Conservation (phyloP, 257 asterid species). For the Nicotiana knightiana region DNA sequence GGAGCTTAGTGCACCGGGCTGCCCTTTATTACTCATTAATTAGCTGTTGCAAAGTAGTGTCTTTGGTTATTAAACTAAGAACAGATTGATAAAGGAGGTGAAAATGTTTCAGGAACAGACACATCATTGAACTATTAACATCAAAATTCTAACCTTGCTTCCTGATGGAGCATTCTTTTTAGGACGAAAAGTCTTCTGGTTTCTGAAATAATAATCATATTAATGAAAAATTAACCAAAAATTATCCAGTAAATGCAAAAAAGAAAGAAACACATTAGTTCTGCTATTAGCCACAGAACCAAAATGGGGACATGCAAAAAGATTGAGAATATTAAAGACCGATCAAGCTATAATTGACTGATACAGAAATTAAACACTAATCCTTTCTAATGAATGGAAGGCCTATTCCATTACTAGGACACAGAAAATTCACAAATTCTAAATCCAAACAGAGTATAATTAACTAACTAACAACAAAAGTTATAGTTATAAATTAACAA, state of each 20-base stretch:
- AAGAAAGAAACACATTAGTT: not conserved
- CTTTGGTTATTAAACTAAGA: not conserved
- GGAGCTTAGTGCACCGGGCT: too few species aligned
- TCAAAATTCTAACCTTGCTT: slow-evolving; percentile 47
- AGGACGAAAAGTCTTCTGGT: slow-evolving; percentile 90
- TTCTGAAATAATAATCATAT: slow-evolving; percentile 34
- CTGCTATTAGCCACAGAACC: not conserved
- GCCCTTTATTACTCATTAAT: not conserved
- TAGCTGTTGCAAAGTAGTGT: not conserved
- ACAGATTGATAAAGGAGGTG: not conserved
- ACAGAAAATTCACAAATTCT: not conserved
- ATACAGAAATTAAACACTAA: not conserved
- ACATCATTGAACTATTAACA: not conserved
- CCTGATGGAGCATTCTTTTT: slow-evolving; percentile 94
- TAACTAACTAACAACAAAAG: not conserved
- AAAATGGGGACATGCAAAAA: not conserved
- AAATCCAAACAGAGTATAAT: not conserved
- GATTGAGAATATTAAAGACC: not conserved
- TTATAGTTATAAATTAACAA: not conserved
- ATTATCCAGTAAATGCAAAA: not conserved
- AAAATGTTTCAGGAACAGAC: not conserved
- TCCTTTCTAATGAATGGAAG: not conserved
- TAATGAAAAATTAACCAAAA: not conserved
- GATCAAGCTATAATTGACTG: too few species aligned
- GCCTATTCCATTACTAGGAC: too few species aligned